These are phyloP conservation scores for Picea glauca DNA, from an alignment of 75 land plant species.

Conservation along the genomic window DNA sequence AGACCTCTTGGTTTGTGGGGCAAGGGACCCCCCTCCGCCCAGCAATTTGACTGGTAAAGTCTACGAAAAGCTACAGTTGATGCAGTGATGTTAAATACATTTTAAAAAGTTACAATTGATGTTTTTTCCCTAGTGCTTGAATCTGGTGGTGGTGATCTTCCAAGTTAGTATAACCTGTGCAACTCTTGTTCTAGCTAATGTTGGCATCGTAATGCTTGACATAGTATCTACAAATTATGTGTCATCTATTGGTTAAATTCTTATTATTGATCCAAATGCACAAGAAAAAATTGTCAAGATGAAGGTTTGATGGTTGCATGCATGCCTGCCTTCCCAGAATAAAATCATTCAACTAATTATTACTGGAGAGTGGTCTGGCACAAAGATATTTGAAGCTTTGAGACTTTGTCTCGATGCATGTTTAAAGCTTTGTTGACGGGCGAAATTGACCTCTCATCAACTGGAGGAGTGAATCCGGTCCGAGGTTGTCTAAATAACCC, in stretches of 20 bases:
- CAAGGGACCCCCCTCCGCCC: too few species aligned
- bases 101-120: constrained; percentile 97
- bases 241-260: constrained; percentile 47
- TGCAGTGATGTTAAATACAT: constrained; percentile 77
- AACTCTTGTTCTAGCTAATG: too few species aligned
- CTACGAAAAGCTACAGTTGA: too few species aligned
- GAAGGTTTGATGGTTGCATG: constrained; percentile 78
- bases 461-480: too few species aligned
- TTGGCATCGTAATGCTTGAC: too few species aligned
- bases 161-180: too few species aligned
- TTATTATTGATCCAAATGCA: constrained; percentile 68
- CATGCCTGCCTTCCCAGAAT: constrained; percentile 78
- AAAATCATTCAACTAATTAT: constrained; percentile 85
- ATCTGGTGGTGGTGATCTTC: too few species aligned
- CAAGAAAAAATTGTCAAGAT: constrained; percentile 88
- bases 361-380: constrained; percentile 91
- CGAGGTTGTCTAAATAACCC: too few species aligned
- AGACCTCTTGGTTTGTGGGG: too few species aligned
- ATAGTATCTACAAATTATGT: too few species aligned
- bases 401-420: constrained; percentile 78
- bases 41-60: too few species aligned
- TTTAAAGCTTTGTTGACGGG: constrained; percentile 29
- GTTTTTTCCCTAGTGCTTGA: constrained; percentile 11
- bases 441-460: too few species aligned
- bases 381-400: constrained; percentile 73